Evolutionary conservation across 2,329 filamentous ascomycete species (phyloP).

Genomic region (Fonsecaea monophora): DNA sequence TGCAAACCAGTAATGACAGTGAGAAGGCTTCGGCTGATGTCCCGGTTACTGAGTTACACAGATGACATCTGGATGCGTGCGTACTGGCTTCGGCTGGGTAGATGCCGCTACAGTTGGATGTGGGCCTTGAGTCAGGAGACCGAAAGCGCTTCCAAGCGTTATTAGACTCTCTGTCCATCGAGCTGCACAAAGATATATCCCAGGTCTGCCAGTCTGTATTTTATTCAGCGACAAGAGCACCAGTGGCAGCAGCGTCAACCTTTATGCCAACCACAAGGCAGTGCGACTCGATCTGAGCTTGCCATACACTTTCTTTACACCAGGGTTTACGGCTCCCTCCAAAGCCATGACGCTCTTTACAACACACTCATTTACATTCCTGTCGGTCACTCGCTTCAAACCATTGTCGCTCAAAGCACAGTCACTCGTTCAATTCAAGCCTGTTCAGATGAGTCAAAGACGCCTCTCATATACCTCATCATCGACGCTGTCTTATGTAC

Average conservation of each 20-base stretch:
- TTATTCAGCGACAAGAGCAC: conserved; percentile 13
- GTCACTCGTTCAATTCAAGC: background rate
- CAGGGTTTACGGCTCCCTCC: background rate
- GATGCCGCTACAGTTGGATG: background rate
- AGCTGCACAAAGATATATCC: conserved; percentile 13
- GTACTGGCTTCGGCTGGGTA: conserved; percentile 8
- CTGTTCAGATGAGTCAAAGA: no score
- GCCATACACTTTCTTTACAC: conserved; percentile 5
- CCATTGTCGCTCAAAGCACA: background rate
- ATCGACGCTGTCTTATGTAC: no score
- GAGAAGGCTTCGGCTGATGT: conserved; percentile 2
- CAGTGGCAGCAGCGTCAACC: conserved; percentile 7
- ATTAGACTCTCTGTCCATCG: conserved; percentile 2
- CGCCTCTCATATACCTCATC: no score
- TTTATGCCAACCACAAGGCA: conserved; percentile 9
- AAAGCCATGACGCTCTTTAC: conserved; percentile 3
- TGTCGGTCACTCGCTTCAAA: background rate
- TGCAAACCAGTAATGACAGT: conserved; percentile 9
- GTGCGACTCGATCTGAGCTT: conserved; percentile 17
- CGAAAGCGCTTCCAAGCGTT: conserved; percentile 2
- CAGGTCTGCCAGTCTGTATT: conserved; percentile 14
- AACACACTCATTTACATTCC: background rate
- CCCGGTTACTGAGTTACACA: conserved; percentile 7
- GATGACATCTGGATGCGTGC: conserved; percentile 4
- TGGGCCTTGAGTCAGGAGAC: background rate